These are phyloP conservation scores for Trichosporon faecale DNA, from an alignment of 1,284 basidiomycete species.

Conservation along the genomic window DNA sequence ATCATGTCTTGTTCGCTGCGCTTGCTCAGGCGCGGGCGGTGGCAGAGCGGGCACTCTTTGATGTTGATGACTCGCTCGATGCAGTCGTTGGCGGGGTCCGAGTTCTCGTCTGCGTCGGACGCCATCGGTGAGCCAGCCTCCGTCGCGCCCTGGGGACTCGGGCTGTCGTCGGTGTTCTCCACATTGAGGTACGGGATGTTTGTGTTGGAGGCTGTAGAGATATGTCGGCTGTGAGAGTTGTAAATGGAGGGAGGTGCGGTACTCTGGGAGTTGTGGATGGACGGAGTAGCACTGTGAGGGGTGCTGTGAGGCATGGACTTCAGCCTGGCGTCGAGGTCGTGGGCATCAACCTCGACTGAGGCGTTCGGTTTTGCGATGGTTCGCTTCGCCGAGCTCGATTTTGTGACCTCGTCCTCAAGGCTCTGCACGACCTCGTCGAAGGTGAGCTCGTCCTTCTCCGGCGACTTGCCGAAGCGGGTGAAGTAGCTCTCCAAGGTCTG, in stretches of 20 bases:
- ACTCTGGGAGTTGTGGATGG: not conserved
- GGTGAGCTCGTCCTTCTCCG: conserved; percentile 68
- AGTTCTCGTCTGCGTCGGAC: conserved; percentile 22
- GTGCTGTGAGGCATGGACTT: conserved; percentile 8
- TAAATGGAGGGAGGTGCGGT: not conserved
- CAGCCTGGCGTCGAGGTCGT: conserved; percentile 18
- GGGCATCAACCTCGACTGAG: conserved; percentile 10
- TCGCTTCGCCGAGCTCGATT: conserved; percentile 68
- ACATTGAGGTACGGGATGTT: conserved; percentile 30
- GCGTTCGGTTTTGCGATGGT: conserved; percentile 26
- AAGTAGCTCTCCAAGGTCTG: conserved; percentile 81
- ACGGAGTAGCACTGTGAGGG: not conserved
- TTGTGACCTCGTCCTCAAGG: conserved; percentile 69
- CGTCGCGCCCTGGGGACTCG: not conserved
- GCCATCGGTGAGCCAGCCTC: conserved; percentile 13
- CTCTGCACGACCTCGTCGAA: conserved; percentile 74
- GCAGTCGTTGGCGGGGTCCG: conserved; percentile 30
- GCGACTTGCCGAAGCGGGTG: conserved; percentile 64
- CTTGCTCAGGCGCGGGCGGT: conserved; percentile 74
- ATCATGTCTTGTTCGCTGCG: conserved; percentile 91
- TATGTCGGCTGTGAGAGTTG: not conserved
- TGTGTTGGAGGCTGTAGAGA: not conserved
- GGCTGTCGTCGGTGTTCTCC: conserved; percentile 23
- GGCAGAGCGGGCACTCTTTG: conserved; percentile 89
- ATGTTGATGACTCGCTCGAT: conserved; percentile 91